Evolutionary conservation across 2,329 filamentous ascomycete species (phyloP).

Genomic region (Phialophora macrospora): DNA sequence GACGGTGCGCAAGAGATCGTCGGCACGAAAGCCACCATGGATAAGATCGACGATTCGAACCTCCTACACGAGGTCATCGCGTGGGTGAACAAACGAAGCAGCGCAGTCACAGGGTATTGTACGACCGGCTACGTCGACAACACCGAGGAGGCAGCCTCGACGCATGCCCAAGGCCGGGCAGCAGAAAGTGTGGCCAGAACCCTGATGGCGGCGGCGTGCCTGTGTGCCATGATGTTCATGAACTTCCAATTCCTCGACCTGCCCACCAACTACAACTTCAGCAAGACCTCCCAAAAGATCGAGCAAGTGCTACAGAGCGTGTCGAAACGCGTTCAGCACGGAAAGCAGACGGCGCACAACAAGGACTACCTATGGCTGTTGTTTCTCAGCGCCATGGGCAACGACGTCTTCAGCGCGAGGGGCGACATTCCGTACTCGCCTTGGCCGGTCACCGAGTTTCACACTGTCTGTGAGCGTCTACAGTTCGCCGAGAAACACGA

Average conservation of each 20-base stretch:
- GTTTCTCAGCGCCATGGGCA: conserved; percentile 24
- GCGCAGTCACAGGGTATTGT: conserved; percentile 15
- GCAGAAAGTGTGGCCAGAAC: neutral
- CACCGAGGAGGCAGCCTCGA: conserved; percentile 2
- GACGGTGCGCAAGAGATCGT: conserved; percentile 24
- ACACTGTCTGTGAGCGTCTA: conserved; percentile 8
- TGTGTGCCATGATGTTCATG: conserved; percentile 26
- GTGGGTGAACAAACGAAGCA: conserved; percentile 26
- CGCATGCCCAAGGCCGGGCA: neutral
- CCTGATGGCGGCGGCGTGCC: conserved; percentile 15
- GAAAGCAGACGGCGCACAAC: neutral
- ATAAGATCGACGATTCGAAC: conserved; percentile 7
- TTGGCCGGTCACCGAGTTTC: conserved; percentile 23
- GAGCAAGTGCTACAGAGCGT: conserved; percentile 15
- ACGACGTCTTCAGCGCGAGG: conserved; percentile 23
- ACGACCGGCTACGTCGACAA: conserved; percentile 20
- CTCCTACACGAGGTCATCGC: conserved; percentile 21
- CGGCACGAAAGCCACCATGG: conserved; percentile 21
- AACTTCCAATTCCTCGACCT: conserved; percentile 23
- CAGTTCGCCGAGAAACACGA: neutral
- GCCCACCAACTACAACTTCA: conserved; percentile 29
- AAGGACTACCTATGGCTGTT: conserved; percentile 21
- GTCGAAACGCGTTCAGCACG: neutral
- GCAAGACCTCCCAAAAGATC: conserved; percentile 22
- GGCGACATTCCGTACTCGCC: conserved; percentile 24